phyloP scores from a whole-genome alignment of 768 basidiomycete species.

The Filobasidium floriforme region DNA sequence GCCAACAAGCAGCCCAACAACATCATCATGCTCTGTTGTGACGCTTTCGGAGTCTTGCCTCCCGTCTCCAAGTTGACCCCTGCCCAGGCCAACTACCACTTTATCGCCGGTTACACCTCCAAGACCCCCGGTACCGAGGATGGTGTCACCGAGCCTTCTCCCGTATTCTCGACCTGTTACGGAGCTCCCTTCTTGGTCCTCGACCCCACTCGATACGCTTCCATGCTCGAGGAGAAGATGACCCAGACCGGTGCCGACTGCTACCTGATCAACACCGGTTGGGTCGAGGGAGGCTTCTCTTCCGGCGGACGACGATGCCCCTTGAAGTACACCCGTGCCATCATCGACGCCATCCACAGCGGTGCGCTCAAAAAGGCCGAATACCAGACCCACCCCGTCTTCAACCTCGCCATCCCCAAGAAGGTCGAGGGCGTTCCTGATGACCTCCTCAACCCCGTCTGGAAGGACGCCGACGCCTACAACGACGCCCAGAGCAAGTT shows the following conservation, averaged over 20 bases:
- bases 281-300: slow-evolving; percentile 85
- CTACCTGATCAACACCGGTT: slow-evolving; percentile 96
- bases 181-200: slow-evolving; percentile 98
- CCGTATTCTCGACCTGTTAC: slow-evolving; percentile 99
- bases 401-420: slow-evolving; percentile 78
- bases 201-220: slow-evolving; percentile 88
- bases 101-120: slow-evolving; percentile 81
- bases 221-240: slow-evolving; percentile 96
- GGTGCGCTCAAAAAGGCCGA: slow-evolving; percentile 80
- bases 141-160: slow-evolving; percentile 93
- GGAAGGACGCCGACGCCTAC: slow-evolving; percentile 84
- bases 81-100: slow-evolving; percentile 94
- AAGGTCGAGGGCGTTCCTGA: slow-evolving; percentile 74
- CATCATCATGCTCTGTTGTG: slow-evolving; percentile 71
- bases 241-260: slow-evolving; percentile 77
- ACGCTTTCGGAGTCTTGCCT: slow-evolving; percentile 95
- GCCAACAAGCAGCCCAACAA: slow-evolving; percentile 67
- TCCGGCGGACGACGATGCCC: slow-evolving; percentile 81
- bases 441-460: slow-evolving; percentile 89
- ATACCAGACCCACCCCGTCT: slow-evolving; percentile 71
- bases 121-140: slow-evolving; percentile 99
- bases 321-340: slow-evolving; percentile 87
- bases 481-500: slow-evolving; percentile 79
- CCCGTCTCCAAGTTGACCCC: slow-evolving; percentile 87
- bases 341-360: slow-evolving; percentile 94